Base-by-base conservation (phyloP, 805 yeast genomes). In the Ogataea wickerhamii region DNA sequence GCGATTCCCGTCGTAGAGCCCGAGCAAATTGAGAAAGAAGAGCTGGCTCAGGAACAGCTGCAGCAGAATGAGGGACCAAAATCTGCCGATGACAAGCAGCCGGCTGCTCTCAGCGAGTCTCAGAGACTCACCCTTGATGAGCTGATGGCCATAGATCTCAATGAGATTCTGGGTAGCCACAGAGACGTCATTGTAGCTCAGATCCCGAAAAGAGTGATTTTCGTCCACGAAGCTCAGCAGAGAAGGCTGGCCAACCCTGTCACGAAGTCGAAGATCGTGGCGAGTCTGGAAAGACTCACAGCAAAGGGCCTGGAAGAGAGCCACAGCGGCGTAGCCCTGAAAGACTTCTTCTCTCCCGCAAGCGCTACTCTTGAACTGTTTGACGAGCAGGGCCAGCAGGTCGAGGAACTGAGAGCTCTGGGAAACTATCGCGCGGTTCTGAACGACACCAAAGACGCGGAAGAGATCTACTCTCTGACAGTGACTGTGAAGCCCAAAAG, bases 1-100 rank as follows among this genome's bases (percentile, higher is more conserved):
- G 46, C 41, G 13, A 62, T 64, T 30, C 62, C 63, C 1, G 63
- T 64, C 19, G 63, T 60, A 10, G 43, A 49, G 7, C 41, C 44
- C 14, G 44, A 44, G 4, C 45, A 40, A 10, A 37, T 34, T 3
- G 36, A 43, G 8, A 18, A 18, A 11, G 6, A 11, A 19, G 18
- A 16, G 22, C 8, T 18, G 14, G 30, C 7, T 8, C 18, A 27
- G 16, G 18, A 12, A 14, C 11, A 18, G 22, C 22, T 10, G 32
- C 22, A 18, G 20, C 17, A 16, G 22, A 18, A 19, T 16, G 16
- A 10, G n/a, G 8, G 8, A 14, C 29, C 29, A 7, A 8, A 26
- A 13, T 8, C 8, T 11, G 29, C 29, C 16, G 8, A 16, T 3
- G 11, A 32, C 11, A 20, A 13, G 11, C n/a, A 31, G 21, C 14